Conservation (phyloP, 768 basidiomycete species). For the Solioccasus polychromus region DNA sequence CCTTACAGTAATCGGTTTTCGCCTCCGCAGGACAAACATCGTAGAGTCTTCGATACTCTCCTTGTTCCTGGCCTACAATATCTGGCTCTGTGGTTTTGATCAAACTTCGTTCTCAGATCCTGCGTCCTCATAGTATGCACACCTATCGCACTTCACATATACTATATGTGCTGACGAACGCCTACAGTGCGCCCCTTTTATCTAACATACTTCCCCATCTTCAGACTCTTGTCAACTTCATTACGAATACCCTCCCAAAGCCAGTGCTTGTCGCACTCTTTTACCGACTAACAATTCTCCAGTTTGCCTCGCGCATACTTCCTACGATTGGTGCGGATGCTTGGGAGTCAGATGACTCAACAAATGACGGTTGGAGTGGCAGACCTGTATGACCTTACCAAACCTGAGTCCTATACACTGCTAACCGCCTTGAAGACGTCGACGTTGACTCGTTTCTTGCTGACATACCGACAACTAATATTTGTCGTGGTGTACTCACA, state of each 20-base stretch:
- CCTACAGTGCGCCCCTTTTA: conserved; percentile 63
- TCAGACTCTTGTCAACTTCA: conserved; percentile 74
- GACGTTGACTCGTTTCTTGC: conserved; percentile 64
- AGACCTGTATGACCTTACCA: conserved; percentile 54
- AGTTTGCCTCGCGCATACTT: conserved; percentile 77
- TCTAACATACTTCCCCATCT: conserved; percentile 81
- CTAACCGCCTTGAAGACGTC: conserved; percentile 55
- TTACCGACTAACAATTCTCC: conserved; percentile 78
- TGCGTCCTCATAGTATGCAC: conserved; percentile 71
- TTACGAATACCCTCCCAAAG: conserved; percentile 82
- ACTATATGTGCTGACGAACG: conserved; percentile 8
- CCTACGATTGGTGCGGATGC: conserved; percentile 81
- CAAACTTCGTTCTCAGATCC: conserved; percentile 69
- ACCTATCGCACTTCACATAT: neutral
- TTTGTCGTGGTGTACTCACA: conserved; percentile 89
- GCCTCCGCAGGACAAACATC: conserved; percentile 83
- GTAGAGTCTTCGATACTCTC: conserved; percentile 89
- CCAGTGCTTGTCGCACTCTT: conserved; percentile 76
- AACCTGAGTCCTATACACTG: neutral
- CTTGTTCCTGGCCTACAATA: conserved; percentile 84
- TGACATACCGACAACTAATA: conserved; percentile 82
- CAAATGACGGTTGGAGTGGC: conserved; percentile 62
- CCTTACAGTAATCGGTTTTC: conserved; percentile 89
- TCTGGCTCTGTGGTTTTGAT: conserved; percentile 87
- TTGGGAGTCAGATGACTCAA: conserved; percentile 68